Evolutionary conservation across 1,139 yeast genomes (phyloP).

Genomic region (Saccharomyces uvarum): DNA sequence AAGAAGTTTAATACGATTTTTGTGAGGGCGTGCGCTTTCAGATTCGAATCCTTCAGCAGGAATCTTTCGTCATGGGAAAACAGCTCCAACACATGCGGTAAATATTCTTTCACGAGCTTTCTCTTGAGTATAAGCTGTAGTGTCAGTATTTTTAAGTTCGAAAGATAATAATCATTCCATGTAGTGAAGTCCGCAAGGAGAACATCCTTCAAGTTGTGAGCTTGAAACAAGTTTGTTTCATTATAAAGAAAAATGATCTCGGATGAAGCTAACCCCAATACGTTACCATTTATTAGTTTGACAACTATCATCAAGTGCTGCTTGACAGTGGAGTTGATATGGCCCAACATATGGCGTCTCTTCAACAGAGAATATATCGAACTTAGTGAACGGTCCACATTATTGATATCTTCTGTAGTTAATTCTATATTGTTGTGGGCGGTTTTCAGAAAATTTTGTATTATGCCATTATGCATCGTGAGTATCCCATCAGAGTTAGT

Average conservation of each 20-base stretch:
- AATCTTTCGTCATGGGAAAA: constrained; percentile 27
- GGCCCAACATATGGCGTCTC: constrained; percentile 15
- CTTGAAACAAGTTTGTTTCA: constrained; percentile 15
- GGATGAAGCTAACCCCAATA: constrained; percentile 8
- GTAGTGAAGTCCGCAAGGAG: constrained; percentile 23
- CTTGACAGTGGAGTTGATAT: constrained; percentile 14
- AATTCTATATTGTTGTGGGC: not conserved
- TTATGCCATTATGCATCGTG: not conserved
- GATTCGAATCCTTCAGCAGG: constrained; percentile 16
- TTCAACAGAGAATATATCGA: constrained; percentile 6
- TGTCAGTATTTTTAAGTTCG: constrained; percentile 24
- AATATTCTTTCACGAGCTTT: constrained; percentile 10
- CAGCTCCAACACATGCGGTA: constrained; percentile 14
- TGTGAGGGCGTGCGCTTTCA: constrained; percentile 19
- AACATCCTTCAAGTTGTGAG: constrained; percentile 16
- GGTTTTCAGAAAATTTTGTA: not conserved
- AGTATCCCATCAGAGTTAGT: not conserved
- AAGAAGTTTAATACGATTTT: constrained; percentile 28
- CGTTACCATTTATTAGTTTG: constrained; percentile 15
- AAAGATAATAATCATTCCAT: constrained; percentile 21
- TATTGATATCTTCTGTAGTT: not conserved
- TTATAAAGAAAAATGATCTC: constrained; percentile 23
- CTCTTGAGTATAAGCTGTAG: constrained; percentile 25
- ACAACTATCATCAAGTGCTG: constrained; percentile 24
- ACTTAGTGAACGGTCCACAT: constrained; percentile 8